These are phyloP conservation scores for Tillandsia fasciculata DNA, from an alignment of 176 grass and related monocot genomes.

Conservation along the genomic window DNA sequence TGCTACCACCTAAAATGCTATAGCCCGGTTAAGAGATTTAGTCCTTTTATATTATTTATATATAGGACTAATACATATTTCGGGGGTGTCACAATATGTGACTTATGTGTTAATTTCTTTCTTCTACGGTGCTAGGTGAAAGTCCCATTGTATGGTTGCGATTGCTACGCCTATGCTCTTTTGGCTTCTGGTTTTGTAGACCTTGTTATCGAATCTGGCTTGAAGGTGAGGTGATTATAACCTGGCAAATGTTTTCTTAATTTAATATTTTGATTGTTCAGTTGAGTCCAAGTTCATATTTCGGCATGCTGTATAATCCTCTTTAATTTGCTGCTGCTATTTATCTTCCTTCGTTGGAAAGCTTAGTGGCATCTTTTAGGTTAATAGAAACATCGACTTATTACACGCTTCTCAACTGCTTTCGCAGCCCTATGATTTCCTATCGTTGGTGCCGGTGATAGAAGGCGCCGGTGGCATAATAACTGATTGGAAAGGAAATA, in stretches of 20 bases:
- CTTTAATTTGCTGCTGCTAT: neutral
- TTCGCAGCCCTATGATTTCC: constrained; percentile 70
- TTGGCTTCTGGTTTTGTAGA: constrained; percentile 84
- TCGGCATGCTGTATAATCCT: neutral
- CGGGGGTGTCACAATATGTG: too few relatives aligned
- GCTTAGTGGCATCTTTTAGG: too few relatives aligned
- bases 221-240: constrained; percentile 49
- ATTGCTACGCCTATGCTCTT: constrained; percentile 97
- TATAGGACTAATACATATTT: too few relatives aligned
- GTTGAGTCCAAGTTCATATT: neutral
- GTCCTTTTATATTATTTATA: too few relatives aligned
- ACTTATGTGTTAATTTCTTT: constrained; percentile 2
- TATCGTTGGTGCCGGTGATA: constrained; percentile 71
- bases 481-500: constrained; percentile 74
- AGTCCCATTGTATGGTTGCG: constrained; percentile 91
- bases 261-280: neutral
- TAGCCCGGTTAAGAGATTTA: too few relatives aligned
- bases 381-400: too few relatives aligned
- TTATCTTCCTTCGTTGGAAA: neutral
- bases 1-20: too few relatives aligned
- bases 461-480: constrained; percentile 84
- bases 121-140: constrained; percentile 53
- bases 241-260: neutral
- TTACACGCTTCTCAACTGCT: neutral
- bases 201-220: constrained; percentile 84